Conservation (phyloP, 345 rosid genomes). For the Mercurialis annua region DNA sequence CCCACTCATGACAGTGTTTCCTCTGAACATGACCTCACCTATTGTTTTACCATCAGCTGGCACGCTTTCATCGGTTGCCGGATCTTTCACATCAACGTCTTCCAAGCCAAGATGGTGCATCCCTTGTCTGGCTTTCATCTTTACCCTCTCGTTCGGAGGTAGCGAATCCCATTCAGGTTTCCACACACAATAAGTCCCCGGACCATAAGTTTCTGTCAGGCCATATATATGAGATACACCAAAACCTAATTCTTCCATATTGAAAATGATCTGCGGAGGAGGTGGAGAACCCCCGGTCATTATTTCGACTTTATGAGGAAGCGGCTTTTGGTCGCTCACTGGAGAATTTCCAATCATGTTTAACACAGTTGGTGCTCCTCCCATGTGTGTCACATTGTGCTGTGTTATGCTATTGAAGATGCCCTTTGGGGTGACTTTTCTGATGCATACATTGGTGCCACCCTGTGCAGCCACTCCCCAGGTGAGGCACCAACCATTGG, state of each 20-base stretch:
- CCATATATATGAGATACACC: slow-evolving; percentile 64
- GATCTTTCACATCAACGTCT: slow-evolving; percentile 60
- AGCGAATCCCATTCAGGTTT: slow-evolving; percentile 71
- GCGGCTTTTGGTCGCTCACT: slow-evolving; percentile 28
- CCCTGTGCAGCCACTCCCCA: slow-evolving; percentile 94
- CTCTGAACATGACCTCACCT: slow-evolving; percentile 71
- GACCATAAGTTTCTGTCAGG: slow-evolving; percentile 75
- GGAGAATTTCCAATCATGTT: slow-evolving; percentile 73
- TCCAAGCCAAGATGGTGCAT: slow-evolving; percentile 62
- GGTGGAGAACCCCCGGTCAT: slow-evolving; percentile 75
- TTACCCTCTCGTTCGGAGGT: slow-evolving; percentile 38
- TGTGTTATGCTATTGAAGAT: slow-evolving; percentile 51
- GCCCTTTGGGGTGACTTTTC: slow-evolving; percentile 51
- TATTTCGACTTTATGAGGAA: slow-evolving; percentile 51
- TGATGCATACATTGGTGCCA: slow-evolving; percentile 68
- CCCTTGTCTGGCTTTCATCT: slow-evolving; percentile 72
- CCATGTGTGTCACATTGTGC: slow-evolving; percentile 76
- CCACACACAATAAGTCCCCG: slow-evolving; percentile 60
- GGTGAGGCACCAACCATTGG: slow-evolving; percentile 82
- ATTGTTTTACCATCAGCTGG: slow-evolving; percentile 54
- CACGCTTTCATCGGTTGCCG: slow-evolving; percentile 47
- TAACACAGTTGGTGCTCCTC: slow-evolving; percentile 78
- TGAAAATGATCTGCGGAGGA: slow-evolving; percentile 43
- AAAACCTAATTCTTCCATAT: slow-evolving; percentile 70
- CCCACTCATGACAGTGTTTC: slow-evolving; percentile 82